phyloP scores from a whole-genome alignment of 768 basidiomycete species.

The Amanita pseudoporphyria region DNA sequence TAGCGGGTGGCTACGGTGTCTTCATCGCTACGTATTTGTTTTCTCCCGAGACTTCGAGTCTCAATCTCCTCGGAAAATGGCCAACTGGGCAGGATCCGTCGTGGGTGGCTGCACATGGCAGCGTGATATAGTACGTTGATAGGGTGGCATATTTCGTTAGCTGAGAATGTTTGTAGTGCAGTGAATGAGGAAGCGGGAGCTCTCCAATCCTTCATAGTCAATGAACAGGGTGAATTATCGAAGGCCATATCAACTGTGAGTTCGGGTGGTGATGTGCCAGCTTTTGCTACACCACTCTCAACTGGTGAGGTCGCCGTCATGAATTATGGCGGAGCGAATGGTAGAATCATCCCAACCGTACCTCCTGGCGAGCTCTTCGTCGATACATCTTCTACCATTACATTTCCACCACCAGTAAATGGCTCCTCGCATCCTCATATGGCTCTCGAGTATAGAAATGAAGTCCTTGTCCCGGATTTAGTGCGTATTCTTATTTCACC shows the following conservation, averaged over 20 bases:
- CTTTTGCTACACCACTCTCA: constrained; percentile 39
- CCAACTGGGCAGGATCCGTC: constrained; percentile 44
- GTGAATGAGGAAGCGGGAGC: constrained; percentile 47
- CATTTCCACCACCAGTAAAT: constrained; percentile 37
- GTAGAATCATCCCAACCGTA: constrained; percentile 40
- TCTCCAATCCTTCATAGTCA: constrained; percentile 49
- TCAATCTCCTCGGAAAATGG: constrained; percentile 38
- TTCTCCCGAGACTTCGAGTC: constrained; percentile 34
- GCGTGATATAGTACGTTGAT: constrained; percentile 47
- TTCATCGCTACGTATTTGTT: constrained; percentile 60
- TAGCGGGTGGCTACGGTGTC: constrained; percentile 56
- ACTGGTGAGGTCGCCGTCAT: constrained; percentile 50
- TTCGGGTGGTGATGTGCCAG: constrained; percentile 37
- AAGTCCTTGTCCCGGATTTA: constrained; percentile 58
- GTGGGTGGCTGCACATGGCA: constrained; percentile 48
- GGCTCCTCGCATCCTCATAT: constrained; percentile 58
- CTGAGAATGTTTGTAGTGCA: constrained; percentile 28
- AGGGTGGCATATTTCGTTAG: neutral
- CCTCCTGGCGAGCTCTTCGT: constrained; percentile 23
- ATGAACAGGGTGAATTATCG: constrained; percentile 34
- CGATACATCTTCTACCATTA: constrained; percentile 30
- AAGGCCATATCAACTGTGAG: constrained; percentile 37
- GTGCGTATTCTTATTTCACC: constrained; percentile 24
- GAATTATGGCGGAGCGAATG: constrained; percentile 52
- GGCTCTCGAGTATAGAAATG: constrained; percentile 43